Base-by-base conservation (phyloP, 192 early-diverging fungal species). In the Lobulomyces angularis region DNA sequence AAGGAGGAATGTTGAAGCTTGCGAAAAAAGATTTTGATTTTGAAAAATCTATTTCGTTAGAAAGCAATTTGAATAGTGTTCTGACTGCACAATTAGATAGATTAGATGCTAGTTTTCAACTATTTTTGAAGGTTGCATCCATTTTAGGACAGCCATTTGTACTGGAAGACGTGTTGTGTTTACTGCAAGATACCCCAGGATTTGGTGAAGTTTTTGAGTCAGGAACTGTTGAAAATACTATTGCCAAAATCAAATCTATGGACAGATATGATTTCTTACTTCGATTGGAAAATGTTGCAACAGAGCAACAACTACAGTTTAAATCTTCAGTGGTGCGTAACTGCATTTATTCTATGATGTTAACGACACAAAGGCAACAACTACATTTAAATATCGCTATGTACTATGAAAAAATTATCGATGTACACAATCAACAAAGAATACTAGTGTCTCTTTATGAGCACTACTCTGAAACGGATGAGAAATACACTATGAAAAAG, bases 291-390 rank as follows among this genome's bases (percentile, higher is more conserved):
- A n/a, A n/a, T n/a, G n/a, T n/a, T n/a, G n/a, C n/a, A n/a, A n/a
- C n/a, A n/a, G n/a, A n/a, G n/a, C n/a, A n/a, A n/a, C n/a, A n/a
- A n/a, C 42, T 56, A 12, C 51, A 55, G 21, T 71, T 71, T 50
- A 72, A 72, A 51, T 70, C 60, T 27, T 57, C 53, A 28, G 46
- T 69, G 9, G 63, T 71, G n/a, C 52, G 67, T 19, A 61, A 66
- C 25, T 60, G 68, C 43, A 60, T 71, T 6, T 71, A 71, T 47
- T 48, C 27, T 23, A 62, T 72, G 50, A 71, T 71, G 67, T 50
- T 46, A 8, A 34, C 51, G 27, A 47, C 41, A 8, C 68, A 71
- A 37, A 54, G 60, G 20, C 65, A 71, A 42, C 69, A 61, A 32
- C 36, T 67, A 11, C 67, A 68, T 37, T 48, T 67, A 25, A 42